Conservation (phyloP, 2,329 filamentous ascomycete species). For the Talaromyces sp. region DNA sequence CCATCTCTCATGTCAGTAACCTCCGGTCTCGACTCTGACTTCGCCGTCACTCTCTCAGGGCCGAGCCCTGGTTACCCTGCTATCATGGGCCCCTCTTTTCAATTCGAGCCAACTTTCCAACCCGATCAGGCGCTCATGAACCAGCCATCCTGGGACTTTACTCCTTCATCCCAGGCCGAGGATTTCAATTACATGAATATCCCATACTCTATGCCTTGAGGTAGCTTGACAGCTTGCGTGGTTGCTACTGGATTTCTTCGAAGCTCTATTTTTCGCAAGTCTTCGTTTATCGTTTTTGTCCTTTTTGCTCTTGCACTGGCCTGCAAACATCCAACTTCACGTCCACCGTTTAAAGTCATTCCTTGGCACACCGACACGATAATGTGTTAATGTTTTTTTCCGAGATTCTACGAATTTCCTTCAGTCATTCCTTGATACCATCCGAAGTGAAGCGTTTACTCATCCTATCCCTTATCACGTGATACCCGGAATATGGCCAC, state of each 20-base stretch:
- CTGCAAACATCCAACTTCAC: conserved; percentile 23
- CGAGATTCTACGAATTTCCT: conserved; percentile 29
- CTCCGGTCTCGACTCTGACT: conserved; percentile 36
- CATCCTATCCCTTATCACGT: conserved; percentile 25
- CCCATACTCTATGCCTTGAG: conserved; percentile 32
- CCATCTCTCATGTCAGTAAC: conserved; percentile 38
- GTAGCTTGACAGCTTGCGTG: conserved; percentile 23
- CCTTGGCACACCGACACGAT: conserved; percentile 19
- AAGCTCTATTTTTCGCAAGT: background rate
- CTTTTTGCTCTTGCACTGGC: conserved; percentile 20
- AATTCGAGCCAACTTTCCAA: conserved; percentile 36
- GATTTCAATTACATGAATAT: conserved; percentile 37
- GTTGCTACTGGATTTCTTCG: background rate
- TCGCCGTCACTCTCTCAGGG: conserved; percentile 37
- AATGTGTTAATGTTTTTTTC: conserved; percentile 19
- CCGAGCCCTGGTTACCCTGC: conserved; percentile 33
- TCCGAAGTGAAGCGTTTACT: conserved; percentile 28
- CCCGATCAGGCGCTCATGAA: conserved; percentile 35
- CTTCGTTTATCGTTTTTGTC: conserved; percentile 19
- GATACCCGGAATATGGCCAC: conserved; percentile 21
- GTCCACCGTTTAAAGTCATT: conserved; percentile 25
- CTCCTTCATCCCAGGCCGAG: conserved; percentile 26
- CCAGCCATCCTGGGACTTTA: conserved; percentile 42
- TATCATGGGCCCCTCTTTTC: conserved; percentile 31
- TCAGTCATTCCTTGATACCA: conserved; percentile 32